These are phyloP conservation scores for Licmophora abbreviata DNA, from an alignment of 108 stramenopile species.

Conservation along the genomic window DNA sequence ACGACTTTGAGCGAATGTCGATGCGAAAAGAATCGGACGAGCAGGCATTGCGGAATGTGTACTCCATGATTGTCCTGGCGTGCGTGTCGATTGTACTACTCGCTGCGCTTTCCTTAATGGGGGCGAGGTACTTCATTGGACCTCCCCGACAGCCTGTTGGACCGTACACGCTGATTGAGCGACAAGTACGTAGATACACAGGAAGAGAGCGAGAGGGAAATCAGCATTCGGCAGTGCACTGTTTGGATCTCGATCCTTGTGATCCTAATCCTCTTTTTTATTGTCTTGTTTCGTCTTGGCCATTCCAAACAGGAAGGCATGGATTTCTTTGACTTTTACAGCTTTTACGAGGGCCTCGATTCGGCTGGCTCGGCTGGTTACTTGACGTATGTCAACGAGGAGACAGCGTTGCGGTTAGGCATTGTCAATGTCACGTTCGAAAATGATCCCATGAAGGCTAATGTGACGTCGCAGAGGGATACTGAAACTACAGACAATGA, in stretches of 20 bases:
- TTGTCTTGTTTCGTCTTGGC: not conserved
- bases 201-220: not conserved
- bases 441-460: constrained; percentile 16
- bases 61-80: constrained; percentile 6
- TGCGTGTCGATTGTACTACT: constrained; percentile 6
- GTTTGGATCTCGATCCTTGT: constrained; percentile 5
- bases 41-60: constrained; percentile 1
- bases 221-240: not conserved
- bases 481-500: not conserved
- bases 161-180: constrained; percentile 63
- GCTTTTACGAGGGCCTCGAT: constrained; percentile 73
- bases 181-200: constrained; percentile 33
- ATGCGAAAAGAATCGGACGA: constrained; percentile 2
- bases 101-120: constrained; percentile 6
- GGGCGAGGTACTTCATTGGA: constrained; percentile 36
- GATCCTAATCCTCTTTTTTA: not conserved
- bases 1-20: not conserved
- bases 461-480: not conserved
- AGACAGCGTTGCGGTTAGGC: constrained; percentile 30
- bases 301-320: constrained; percentile 34
- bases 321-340: constrained; percentile 63
- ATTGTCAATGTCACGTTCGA: constrained; percentile 53
- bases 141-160: constrained; percentile 74
- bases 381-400: constrained; percentile 47
- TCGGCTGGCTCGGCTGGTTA: constrained; percentile 76